A percentile compares a stretch with the other conserved stretches of the same genome.
These are phyloP conservation scores for Alternaria infectoria DNA, from an alignment of 2,329 filamentous ascomycete genomes.

Conservation along the genomic window DNA sequence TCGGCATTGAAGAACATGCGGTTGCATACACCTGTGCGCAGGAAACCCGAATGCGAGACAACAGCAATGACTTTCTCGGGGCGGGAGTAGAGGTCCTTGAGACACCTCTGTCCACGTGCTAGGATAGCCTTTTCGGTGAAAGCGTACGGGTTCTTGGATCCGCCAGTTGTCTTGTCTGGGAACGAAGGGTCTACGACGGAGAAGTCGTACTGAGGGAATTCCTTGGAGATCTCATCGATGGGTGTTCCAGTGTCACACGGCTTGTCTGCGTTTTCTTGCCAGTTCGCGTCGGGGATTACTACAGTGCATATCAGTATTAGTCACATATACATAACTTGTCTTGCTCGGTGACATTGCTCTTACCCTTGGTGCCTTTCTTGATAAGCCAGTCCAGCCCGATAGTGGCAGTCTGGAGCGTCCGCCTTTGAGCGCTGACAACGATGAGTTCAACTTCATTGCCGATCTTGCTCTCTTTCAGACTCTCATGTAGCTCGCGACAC, in stretches of 20 bases:
- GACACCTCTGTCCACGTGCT: slow-evolving; percentile 59
- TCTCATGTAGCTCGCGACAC: slow-evolving; percentile 48
- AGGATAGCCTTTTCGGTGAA: slow-evolving; percentile 62
- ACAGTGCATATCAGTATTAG: not conserved
- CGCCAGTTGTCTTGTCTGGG: slow-evolving; percentile 65
- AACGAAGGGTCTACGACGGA: slow-evolving; percentile 63
- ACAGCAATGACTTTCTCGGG: slow-evolving; percentile 69
- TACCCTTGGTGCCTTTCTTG: slow-evolving; percentile 50
- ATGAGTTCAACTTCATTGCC: slow-evolving; percentile 60
- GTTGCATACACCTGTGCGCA: slow-evolving; percentile 64
- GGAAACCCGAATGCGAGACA: slow-evolving; percentile 69
- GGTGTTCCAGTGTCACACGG: slow-evolving; percentile 68
- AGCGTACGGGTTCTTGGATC: slow-evolving; percentile 54
- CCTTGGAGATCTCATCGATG: slow-evolving; percentile 50
- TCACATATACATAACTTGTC: not conserved
- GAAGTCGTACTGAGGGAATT: slow-evolving; percentile 66
- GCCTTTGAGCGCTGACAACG: slow-evolving; percentile 68
- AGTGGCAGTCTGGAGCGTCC: slow-evolving; percentile 69
- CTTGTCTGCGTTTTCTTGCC: slow-evolving; percentile 63
- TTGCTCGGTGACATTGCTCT: not conserved
- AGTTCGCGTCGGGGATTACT: slow-evolving; percentile 65
- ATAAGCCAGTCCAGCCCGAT: slow-evolving; percentile 65
- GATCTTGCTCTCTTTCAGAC: slow-evolving; percentile 46
- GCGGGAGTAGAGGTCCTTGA: slow-evolving; percentile 59
- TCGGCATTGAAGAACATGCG: slow-evolving; percentile 63